A percentile compares a stretch with the other conserved stretches of the same genome.
These are phyloP conservation scores for Trypanosoma caninum DNA, from an alignment of 208 protist species.

Conservation along the genomic window DNA sequence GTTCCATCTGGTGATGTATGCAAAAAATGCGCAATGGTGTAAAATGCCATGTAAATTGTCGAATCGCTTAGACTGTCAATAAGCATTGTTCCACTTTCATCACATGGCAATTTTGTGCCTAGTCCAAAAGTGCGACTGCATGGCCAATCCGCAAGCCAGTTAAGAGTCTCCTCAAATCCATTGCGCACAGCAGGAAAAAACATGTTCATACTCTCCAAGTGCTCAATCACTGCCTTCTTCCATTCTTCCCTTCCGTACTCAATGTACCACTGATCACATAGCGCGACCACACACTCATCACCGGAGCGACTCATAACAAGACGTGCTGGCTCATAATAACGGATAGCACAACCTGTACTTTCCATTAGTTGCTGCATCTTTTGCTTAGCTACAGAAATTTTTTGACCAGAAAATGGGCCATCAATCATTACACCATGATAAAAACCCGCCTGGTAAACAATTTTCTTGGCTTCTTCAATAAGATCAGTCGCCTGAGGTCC, in stretches of 20 bases:
- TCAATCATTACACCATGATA: constrained; percentile 95
- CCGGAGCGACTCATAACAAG: constrained; percentile 98
- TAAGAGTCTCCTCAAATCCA: constrained; percentile 93
- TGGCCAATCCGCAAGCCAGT: constrained; percentile 99
- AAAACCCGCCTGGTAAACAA: constrained; percentile 97
- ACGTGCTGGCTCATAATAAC: constrained; percentile 97
- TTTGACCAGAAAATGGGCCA: constrained; percentile 67
- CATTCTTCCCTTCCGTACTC: constrained; percentile 99
- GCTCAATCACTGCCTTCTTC: constrained; percentile 81
- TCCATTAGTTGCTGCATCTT: constrained; percentile 80
- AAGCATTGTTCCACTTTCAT: constrained; percentile 88
- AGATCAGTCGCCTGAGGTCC: constrained; percentile 94
- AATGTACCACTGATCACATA: constrained; percentile 99
- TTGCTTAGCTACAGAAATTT: constrained; percentile 95
- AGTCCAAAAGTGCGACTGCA: constrained; percentile 99
- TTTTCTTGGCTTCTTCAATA: constrained; percentile 97
- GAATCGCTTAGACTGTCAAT: constrained; percentile 99
- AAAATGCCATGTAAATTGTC: constrained; percentile 99
- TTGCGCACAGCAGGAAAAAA: constrained; percentile 92
- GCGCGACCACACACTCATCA: constrained; percentile 99
- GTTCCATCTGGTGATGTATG: constrained; percentile 76
- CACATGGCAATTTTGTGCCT: constrained; percentile 98
- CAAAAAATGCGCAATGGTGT: constrained; percentile 98
- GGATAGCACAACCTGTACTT: constrained; percentile 68
- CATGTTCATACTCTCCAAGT: constrained; percentile 90